Conservation (phyloP, 2,329 filamentous ascomycete genomes). For the Hypoxylon sp. region DNA sequence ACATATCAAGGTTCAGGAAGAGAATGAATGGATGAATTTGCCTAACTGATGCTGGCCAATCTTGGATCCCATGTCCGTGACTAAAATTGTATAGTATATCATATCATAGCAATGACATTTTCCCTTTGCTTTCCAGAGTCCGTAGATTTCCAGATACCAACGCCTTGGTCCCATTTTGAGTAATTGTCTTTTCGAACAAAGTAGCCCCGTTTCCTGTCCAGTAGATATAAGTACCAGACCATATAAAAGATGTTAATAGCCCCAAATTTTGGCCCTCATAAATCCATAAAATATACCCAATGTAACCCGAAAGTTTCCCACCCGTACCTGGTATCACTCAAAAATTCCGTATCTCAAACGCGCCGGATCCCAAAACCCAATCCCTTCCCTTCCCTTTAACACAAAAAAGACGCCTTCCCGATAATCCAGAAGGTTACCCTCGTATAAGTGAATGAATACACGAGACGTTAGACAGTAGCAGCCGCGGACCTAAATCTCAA, state of each 20-base stretch:
- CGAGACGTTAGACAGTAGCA: constrained; percentile 4
- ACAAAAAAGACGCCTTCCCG: constrained; percentile 6
- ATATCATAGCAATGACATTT: background rate
- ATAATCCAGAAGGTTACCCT: background rate
- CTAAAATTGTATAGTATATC: background rate
- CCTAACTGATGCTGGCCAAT: background rate
- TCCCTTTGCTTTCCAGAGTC: background rate
- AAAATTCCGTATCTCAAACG: constrained; percentile 8
- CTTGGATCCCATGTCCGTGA: background rate
- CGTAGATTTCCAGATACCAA: background rate
- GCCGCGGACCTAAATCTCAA: constrained; percentile 29
- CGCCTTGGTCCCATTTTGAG: constrained; percentile 2
- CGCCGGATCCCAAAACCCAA: constrained; percentile 7
- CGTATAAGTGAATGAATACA: constrained; percentile 6
- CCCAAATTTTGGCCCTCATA: background rate
- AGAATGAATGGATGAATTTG: constrained; percentile 38
- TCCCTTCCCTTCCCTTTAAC: background rate
- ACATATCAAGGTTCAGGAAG: constrained; percentile 13
- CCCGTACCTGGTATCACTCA: constrained; percentile 32
- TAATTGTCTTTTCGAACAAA: background rate
- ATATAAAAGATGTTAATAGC: background rate
- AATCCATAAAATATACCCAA: constrained; percentile 12
- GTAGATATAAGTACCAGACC: background rate
- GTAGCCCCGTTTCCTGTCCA: background rate
- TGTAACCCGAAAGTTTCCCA: constrained; percentile 1